Evolutionary conservation across 306 rosid species (phyloP), one percentile per base, ranked within the genome.

Genomic region (Oxytropis ochrocephala): DNA sequence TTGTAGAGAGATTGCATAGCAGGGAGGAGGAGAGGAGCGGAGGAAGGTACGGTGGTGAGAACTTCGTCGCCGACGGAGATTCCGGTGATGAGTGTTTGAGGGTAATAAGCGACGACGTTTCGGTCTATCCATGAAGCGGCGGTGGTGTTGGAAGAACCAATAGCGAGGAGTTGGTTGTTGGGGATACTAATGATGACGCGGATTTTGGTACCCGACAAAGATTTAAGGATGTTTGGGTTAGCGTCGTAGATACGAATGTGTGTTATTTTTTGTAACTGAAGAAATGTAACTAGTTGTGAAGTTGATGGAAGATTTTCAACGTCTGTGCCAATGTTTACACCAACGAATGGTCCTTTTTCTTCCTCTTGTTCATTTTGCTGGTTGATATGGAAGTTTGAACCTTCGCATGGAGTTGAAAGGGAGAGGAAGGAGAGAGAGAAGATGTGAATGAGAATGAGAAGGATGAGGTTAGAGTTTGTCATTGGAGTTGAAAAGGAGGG

Each of bases 31-130:
- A 94, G 51, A 7, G 97, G 96, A 17, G 84, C 82, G 0, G 89
- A 91, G 46, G 95, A 88, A 1, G 86, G 85, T 6, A 91, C 78
- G 0, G 88, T 84, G 42, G 95, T 94, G 1, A 94, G 72, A 8
- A 94, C 97, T 83, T 94, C 99, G 65, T 94, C 99, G 21, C 99
- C 99, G 27, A 94, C 97, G 24, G 95, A 79, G 72, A 94, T 79
- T 36, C 78, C 89, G 0, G 87, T 57, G 71, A 94, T 91, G 16
- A 85, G 82, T 0, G 97, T 94, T 7, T 89, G 63, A 0, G 99
- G 99, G 76, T 81, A 91, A 83, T 47, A 78, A 54, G 91, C 86
- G 64, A 82, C 89, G 58, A 94, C 88, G 85, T 94, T 91, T 46
- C 92, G 84, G 30, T 68, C 85, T 56, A 94, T 78, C 99, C 97